Evolutionary conservation across 495 filamentous ascomycete species (phyloP).

Genomic region (Aspergillus carlsbadensis): DNA sequence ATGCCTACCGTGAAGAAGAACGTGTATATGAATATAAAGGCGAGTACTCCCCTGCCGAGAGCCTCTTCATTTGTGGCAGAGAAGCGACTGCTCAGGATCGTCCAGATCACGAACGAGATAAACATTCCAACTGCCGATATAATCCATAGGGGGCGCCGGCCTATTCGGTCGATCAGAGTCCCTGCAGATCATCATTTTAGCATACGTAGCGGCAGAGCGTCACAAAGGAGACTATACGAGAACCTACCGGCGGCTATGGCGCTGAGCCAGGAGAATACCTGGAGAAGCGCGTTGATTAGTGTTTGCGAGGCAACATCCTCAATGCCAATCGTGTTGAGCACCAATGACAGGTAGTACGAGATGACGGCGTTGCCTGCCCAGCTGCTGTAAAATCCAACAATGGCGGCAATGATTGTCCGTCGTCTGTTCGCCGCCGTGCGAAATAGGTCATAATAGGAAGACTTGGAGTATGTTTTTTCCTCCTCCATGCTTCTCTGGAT

Average conservation of each 20-base stretch:
- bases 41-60: neutral
- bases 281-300: conserved; percentile 1
- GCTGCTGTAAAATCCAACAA: no score
- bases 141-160: neutral
- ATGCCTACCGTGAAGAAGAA: neutral
- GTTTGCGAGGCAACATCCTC: neutral
- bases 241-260: neutral
- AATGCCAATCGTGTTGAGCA: conserved; percentile 1
- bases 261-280: neutral
- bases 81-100: neutral
- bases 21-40: conserved; percentile 3
- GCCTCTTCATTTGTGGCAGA: neutral
- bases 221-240: no score
- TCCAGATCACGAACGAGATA: neutral
- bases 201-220: no score
- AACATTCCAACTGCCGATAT: neutral
- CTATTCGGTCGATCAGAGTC: neutral
- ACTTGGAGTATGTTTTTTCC: neutral
- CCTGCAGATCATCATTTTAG: no score
- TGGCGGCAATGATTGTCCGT: no score
- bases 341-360: no score
- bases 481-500: neutral
- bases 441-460: neutral
- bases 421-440: no score
- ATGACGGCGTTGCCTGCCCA: no score